phyloP scores from a whole-genome alignment of 1,139 yeast species.

The Zygotorulaspora mrakii region DNA sequence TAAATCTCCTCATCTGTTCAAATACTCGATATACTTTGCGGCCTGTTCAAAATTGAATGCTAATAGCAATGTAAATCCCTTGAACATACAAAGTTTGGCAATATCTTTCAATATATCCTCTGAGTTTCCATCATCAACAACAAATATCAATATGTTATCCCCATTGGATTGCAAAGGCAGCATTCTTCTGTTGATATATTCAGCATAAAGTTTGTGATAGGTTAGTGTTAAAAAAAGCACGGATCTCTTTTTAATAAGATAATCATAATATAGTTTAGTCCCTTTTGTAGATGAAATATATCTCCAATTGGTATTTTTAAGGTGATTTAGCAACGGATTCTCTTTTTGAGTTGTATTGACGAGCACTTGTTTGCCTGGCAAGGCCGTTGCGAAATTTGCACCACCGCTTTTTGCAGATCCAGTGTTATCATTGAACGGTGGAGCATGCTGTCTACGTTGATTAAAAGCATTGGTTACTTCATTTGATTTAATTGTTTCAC shows the following conservation, averaged over 20 bases:
- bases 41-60: constrained; percentile 88
- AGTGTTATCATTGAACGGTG: background rate
- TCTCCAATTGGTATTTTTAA: constrained; percentile 50
- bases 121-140: constrained; percentile 75
- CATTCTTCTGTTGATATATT: constrained; percentile 71
- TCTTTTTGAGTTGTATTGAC: constrained; percentile 57
- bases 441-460: constrained; percentile 15
- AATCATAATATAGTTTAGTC: constrained; percentile 56
- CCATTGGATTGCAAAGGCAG: constrained; percentile 51
- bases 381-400: constrained; percentile 2
- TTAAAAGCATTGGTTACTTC: constrained; percentile 30
- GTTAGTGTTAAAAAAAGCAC: constrained; percentile 71
- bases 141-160: constrained; percentile 62
- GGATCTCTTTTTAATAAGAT: constrained; percentile 60
- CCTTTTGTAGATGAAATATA: constrained; percentile 41
- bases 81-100: constrained; percentile 65
- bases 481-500: constrained; percentile 1
- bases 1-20: constrained; percentile 22
- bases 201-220: constrained; percentile 85
- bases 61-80: constrained; percentile 65
- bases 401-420: background rate
- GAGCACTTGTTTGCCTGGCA: constrained; percentile 35
- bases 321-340: constrained; percentile 51
- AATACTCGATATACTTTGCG: constrained; percentile 59
- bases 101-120: constrained; percentile 66